Conservation (phyloP, 2,329 filamentous ascomycete species). For the Beauveria bassiana region DNA sequence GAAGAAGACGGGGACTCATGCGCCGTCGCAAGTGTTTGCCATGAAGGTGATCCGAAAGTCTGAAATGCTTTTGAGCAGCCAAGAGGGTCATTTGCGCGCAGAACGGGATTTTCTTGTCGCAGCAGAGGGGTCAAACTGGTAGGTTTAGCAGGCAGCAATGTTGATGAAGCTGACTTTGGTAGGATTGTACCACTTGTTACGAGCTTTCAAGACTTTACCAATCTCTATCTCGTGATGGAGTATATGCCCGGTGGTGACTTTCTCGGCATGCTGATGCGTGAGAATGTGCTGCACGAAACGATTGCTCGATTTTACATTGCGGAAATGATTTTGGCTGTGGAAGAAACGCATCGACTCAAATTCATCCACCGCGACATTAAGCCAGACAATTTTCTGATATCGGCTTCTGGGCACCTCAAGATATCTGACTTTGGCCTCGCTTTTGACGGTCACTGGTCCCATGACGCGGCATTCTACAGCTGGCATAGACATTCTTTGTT, state of each 20-base stretch:
- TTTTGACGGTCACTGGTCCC: constrained; percentile 92
- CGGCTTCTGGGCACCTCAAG: constrained; percentile 79
- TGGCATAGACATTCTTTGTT: constrained; percentile 74
- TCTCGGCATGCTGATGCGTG: constrained; percentile 73
- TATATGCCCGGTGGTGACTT: constrained; percentile 98
- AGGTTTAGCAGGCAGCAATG: constrained; percentile 15
- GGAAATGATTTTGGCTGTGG: constrained; percentile 92
- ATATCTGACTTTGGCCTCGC: constrained; percentile 95
- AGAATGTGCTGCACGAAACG: constrained; percentile 72
- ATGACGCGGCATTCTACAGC: constrained; percentile 81
- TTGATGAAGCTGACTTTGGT: background rate
- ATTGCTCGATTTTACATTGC: constrained; percentile 82
- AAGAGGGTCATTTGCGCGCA: constrained; percentile 86
- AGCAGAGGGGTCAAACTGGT: constrained; percentile 80
- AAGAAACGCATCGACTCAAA: constrained; percentile 78
- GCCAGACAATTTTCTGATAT: constrained; percentile 93
- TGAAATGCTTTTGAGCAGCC: constrained; percentile 81
- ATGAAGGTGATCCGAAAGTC: constrained; percentile 98
- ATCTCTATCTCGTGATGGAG: constrained; percentile 92
- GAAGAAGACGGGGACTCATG: constrained; percentile 29
- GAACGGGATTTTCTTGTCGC: constrained; percentile 88
- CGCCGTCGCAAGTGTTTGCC: constrained; percentile 60
- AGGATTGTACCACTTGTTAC: constrained; percentile 81
- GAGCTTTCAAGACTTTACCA: constrained; percentile 79
- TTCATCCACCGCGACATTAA: constrained; percentile 97